Conservation (phyloP, 495 filamentous ascomycete species). For the Tuber magnatum region DNA sequence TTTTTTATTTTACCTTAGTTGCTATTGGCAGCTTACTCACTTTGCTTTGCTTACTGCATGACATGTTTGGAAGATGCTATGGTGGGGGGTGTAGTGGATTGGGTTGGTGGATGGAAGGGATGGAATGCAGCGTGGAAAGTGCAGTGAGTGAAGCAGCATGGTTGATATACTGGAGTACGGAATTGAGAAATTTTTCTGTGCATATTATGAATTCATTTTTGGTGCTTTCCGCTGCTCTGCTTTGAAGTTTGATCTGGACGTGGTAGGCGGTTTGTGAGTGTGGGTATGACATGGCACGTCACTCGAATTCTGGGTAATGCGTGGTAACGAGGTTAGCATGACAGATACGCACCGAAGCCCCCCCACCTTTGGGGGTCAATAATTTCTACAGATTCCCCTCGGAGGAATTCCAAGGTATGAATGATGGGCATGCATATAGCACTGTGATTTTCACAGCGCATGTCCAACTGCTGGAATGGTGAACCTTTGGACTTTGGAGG, state of each 20-base stretch:
- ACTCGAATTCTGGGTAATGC: neutral
- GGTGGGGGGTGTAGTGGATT: neutral
- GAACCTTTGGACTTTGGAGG: too few species aligned
- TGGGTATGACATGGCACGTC: neutral
- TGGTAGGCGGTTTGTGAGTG: too few species aligned
- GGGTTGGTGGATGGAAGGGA: neutral
- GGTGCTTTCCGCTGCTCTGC: neutral
- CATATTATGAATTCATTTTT: slow-evolving; percentile 13
- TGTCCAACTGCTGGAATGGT: too few species aligned
- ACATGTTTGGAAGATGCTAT: neutral
- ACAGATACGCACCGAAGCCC: too few species aligned
- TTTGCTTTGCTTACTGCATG: neutral
- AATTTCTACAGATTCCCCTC: neutral
- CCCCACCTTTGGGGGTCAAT: too few species aligned
- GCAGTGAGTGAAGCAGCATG: neutral
- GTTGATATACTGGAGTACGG: neutral
- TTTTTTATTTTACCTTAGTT: too few species aligned
- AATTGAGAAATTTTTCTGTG: neutral
- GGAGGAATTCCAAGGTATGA: neutral
- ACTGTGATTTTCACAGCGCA: too few species aligned
- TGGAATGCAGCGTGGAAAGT: neutral
- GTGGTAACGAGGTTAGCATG: too few species aligned
- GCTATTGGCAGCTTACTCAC: neutral
- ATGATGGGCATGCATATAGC: neutral
- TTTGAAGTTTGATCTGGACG: neutral